Conservation (phyloP, 371 early-diverging fungal genomes). For the Rhizopus sp. region DNA sequence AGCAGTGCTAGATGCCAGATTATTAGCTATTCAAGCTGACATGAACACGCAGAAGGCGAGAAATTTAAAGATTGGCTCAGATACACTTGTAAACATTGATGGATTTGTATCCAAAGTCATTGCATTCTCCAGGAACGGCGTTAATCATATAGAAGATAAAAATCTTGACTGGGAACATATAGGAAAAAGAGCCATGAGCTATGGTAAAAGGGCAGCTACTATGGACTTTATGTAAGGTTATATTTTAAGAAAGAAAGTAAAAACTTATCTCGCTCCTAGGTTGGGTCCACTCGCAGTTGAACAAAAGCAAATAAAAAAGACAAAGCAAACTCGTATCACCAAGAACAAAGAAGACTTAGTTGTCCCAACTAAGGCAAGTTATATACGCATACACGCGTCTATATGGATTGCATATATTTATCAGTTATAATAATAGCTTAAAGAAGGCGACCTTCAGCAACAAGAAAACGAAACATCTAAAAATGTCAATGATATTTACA, state of each 20-base stretch:
- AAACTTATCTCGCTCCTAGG: constrained; percentile 30
- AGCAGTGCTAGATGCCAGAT: constrained; percentile 83
- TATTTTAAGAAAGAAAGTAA: background rate
- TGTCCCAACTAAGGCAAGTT: constrained; percentile 34
- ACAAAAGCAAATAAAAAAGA: constrained; percentile 54
- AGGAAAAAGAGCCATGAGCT: constrained; percentile 58
- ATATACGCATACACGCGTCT: background rate
- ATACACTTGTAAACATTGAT: constrained; percentile 68
- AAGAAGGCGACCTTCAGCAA: constrained; percentile 71
- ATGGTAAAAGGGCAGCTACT: constrained; percentile 59
- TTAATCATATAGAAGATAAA: constrained; percentile 17
- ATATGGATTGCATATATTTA: constrained; percentile 11
- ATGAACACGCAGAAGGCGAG: constrained; percentile 77
- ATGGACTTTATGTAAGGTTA: constrained; percentile 71
- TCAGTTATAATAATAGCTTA: constrained; percentile 43
- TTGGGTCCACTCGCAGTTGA: constrained; percentile 70
- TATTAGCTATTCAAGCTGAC: constrained; percentile 75
- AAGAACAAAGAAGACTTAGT: constrained; percentile 51
- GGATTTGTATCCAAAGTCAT: constrained; percentile 71
- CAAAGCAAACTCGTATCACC: constrained; percentile 25
- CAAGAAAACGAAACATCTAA: constrained; percentile 90
- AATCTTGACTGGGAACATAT: constrained; percentile 64
- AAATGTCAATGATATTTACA: constrained; percentile 71
- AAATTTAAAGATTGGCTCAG: constrained; percentile 68
- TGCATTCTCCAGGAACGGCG: constrained; percentile 46